These are phyloP conservation scores for Termitomyces sp. DNA, from an alignment of 768 basidiomycete genomes.

Conservation along the genomic window DNA sequence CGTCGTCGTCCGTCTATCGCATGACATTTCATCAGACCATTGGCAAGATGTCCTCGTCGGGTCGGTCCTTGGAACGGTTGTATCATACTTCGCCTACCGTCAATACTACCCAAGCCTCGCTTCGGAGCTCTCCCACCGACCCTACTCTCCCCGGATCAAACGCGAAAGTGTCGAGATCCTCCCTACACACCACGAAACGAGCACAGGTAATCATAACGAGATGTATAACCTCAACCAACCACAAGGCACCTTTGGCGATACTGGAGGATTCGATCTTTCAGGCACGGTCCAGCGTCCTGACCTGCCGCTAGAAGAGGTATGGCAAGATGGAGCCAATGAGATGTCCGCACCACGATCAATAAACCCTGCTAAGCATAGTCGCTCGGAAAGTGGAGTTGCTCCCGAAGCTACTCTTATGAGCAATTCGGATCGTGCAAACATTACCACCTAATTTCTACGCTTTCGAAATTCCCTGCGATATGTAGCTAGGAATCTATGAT, in stretches of 20 bases:
- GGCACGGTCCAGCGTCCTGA: conserved; percentile 29
- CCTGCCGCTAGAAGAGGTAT: conserved; percentile 26
- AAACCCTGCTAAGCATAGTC: neutral
- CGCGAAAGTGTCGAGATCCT: conserved; percentile 37
- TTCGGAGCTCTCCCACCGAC: conserved; percentile 58
- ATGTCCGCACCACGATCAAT: conserved; percentile 7
- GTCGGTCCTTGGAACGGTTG: conserved; percentile 61
- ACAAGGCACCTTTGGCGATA: neutral
- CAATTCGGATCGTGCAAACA: neutral
- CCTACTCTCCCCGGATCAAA: conserved; percentile 63
- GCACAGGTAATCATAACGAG: conserved; percentile 3
- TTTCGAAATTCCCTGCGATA: neutral
- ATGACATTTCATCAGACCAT: conserved; percentile 51
- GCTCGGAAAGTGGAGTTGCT: neutral
- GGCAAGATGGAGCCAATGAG: conserved; percentile 25
- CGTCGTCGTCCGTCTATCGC: conserved; percentile 1
- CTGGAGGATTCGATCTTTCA: conserved; percentile 20
- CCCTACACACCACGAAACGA: conserved; percentile 26
- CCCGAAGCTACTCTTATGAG: neutral
- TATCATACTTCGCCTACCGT: conserved; percentile 74
- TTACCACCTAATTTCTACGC: neutral
- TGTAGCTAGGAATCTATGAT: neutral
- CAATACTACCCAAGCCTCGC: conserved; percentile 80
- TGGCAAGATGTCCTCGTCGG: conserved; percentile 91
- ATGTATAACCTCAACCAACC: conserved; percentile 5